Base-by-base conservation (phyloP, 1,284 basidiomycete species). In the Ustilago sp. region DNA sequence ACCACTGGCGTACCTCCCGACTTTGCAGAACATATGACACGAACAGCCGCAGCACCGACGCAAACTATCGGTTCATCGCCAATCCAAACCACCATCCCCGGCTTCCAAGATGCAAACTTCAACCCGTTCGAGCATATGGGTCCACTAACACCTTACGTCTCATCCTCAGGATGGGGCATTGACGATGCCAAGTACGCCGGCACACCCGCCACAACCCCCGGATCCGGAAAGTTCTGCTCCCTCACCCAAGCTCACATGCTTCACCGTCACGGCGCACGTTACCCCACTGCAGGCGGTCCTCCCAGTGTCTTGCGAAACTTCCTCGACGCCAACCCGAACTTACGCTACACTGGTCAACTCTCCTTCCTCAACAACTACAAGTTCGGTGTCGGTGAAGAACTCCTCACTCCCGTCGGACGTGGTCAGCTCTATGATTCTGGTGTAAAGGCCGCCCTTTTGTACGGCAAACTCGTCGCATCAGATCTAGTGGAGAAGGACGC, bases 41-140 rank as follows among this genome's bases (percentile, higher is more conserved):
- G 70, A n/a, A 79, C 74, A 7, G 70, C 57, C 1, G 17, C 73
- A 0, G 58, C 62, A 19, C 75, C 75, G 1, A 77, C 62, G 7
- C 59, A 58, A 28, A 82, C 79, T 9, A 63, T 82, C 23, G 83
- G 82, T 8, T 65, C 72, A 0, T 72, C 73, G 2, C 81, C 83
- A 19, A 80, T 84, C 32, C 79, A 83, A 54, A 84, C 83, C 36
- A 52, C 62, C 50, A 65, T 84, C 9, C 79, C 83, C 0, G 71
- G 75, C 31, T 73, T 77, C n/a, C 70, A 66, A 23, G 62, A 77
- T 38, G 55, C 62, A 2, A 62, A 63, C 51, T 83, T 83, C 59
- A 72, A 80, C 28, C 77, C 82, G 2, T 85, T 85, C 59, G 66
- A 80, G 39, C 83, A 84, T 51, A 86, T 86, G 84, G 84, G 84